phyloP scores from a whole-genome alignment of 148 eudicot genomes.

The Camellia japonica region DNA sequence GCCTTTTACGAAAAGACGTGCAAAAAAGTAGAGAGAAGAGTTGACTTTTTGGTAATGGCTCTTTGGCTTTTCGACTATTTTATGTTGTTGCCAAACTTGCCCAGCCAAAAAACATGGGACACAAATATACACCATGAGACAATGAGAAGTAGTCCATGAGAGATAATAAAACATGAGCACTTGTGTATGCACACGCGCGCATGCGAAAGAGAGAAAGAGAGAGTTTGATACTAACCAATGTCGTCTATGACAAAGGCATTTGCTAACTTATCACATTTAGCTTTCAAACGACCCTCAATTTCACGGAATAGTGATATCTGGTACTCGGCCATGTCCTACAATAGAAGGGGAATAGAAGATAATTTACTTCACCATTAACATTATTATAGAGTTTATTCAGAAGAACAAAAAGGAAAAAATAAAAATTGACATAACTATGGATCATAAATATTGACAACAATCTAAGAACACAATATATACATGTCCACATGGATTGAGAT shows the following conservation, averaged over 20 bases:
- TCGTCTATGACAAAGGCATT: constrained; percentile 68
- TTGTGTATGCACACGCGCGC: too few species aligned
- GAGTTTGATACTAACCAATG: constrained; percentile 41
- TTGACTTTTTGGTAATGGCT: too few species aligned
- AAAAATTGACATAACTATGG: not conserved
- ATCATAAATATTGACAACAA: constrained; percentile 1
- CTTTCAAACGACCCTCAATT: constrained; percentile 70
- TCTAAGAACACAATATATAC: not conserved
- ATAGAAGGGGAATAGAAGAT: constrained; percentile 2
- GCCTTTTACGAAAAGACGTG: too few species aligned
- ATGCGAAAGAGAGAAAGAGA: constrained; percentile 6
- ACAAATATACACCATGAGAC: not conserved
- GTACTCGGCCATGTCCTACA: constrained; percentile 80
- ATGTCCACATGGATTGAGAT: not conserved
- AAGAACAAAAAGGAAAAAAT: not conserved
- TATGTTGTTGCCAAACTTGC: too few species aligned
- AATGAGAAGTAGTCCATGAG: not conserved
- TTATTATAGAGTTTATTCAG: not conserved
- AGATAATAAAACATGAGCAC: not conserved
- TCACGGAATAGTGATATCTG: constrained; percentile 71
- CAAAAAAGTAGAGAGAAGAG: too few species aligned
- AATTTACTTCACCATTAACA: not conserved
- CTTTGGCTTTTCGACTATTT: too few species aligned
- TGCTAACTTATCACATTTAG: constrained; percentile 73
- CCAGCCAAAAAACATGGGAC: not conserved